phyloP scores from a whole-genome alignment of 441 rosid genomes.

The Pelargonium exstipulatum region DNA sequence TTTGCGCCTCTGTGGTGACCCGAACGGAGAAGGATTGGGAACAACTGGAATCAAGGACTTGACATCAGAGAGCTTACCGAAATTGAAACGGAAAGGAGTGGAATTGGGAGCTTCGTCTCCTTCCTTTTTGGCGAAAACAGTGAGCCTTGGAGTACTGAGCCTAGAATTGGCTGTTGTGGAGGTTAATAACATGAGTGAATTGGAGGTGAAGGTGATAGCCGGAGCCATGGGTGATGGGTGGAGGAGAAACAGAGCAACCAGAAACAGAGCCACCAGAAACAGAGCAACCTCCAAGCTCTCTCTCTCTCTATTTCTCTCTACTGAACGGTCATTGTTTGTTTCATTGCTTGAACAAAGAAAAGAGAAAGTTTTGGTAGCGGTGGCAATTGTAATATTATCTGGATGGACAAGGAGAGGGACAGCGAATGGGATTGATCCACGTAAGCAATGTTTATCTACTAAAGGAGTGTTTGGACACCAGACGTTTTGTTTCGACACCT shows the following conservation, averaged over 20 bases:
- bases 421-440: slow-evolving; percentile 54
- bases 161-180: slow-evolving; percentile 34
- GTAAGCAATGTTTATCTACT: slow-evolving; percentile 40
- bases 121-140: slow-evolving; percentile 49
- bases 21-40: slow-evolving; percentile 43
- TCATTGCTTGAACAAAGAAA: too few relatives aligned
- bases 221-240: slow-evolving; percentile 42
- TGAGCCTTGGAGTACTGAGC: slow-evolving; percentile 35
- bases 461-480: neutral
- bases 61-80: slow-evolving; percentile 50
- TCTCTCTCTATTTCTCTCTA: neutral
- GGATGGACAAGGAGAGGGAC: slow-evolving; percentile 21
- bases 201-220: slow-evolving; percentile 45
- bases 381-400: slow-evolving; percentile 39
- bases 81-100: slow-evolving; percentile 55
- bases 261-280: neutral
- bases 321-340: too few relatives aligned
- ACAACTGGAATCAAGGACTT: slow-evolving; percentile 61
- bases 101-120: slow-evolving; percentile 31
- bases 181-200: slow-evolving; percentile 37
- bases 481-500: too few relatives aligned
- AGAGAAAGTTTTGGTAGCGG: neutral
- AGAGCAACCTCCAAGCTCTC: slow-evolving; percentile 3
- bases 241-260: neutral
- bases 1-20: slow-evolving; percentile 46